These are phyloP conservation scores for Austroboletus eburneus DNA, from an alignment of 768 basidiomycete genomes.

Conservation along the genomic window DNA sequence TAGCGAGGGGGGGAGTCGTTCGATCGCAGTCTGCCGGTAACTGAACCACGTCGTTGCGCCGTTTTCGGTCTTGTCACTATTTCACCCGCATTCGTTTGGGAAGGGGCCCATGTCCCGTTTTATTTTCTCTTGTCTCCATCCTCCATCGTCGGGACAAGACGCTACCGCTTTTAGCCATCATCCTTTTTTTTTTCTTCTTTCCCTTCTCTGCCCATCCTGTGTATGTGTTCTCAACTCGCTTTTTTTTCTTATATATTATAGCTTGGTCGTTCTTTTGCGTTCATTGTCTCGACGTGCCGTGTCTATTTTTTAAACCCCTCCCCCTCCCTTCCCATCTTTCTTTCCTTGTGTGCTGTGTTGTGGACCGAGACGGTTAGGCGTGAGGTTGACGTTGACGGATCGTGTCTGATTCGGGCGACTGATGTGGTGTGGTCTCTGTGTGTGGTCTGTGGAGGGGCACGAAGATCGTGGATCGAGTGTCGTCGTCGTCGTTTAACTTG, in stretches of 20 bases:
- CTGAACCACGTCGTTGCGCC: conserved; percentile 11
- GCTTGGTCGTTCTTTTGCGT: conserved; percentile 19
- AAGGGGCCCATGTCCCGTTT: conserved; percentile 8
- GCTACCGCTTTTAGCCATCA: conserved; percentile 14
- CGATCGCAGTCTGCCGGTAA: conserved; percentile 11
- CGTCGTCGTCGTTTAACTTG: conserved; percentile 2
- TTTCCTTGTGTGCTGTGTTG: conserved; percentile 10
- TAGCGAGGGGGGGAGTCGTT: conserved; percentile 7
- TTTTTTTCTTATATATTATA: conserved; percentile 34
- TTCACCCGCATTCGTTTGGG: conserved; percentile 3
- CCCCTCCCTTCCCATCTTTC: neutral
- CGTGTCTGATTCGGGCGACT: conserved; percentile 3
- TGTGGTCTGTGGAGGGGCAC: conserved; percentile 10
- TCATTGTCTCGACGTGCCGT: conserved; percentile 21
- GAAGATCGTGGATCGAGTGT: neutral
- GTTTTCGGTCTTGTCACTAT: conserved; percentile 14
- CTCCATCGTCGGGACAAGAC: conserved; percentile 7
- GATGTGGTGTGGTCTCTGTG: conserved; percentile 3
- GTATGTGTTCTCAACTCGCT: conserved; percentile 21
- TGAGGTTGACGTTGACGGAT: conserved; percentile 13
- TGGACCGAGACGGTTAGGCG: conserved; percentile 15
- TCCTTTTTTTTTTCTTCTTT: no score
- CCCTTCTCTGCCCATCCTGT: conserved; percentile 9
- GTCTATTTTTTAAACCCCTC: conserved; percentile 1
- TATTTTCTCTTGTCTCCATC: conserved; percentile 9